Conservation (phyloP, 441 rosid species). For the Erodium texanum region DNA sequence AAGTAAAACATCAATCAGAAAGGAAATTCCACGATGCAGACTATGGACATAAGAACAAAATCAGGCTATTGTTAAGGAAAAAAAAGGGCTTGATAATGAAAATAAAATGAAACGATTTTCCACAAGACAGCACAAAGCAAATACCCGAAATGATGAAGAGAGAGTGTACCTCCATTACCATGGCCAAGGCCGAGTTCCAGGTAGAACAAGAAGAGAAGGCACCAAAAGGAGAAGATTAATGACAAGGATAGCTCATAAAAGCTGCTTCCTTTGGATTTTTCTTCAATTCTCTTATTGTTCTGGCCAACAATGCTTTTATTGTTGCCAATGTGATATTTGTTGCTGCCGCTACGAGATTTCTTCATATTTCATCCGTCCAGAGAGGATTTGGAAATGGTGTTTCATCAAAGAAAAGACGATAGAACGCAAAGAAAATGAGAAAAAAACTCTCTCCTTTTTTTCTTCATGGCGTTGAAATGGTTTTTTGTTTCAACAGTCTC, state of each 20-base stretch:
- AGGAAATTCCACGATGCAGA: not conserved
- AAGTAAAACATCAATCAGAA: too few relatives aligned
- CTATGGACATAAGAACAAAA: not conserved
- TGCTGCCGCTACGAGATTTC: constrained; percentile 27
- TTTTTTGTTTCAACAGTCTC: not conserved
- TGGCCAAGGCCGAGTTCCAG: constrained; percentile 56
- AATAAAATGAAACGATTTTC: not conserved
- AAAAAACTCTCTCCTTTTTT: not conserved
- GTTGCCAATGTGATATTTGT: constrained; percentile 23
- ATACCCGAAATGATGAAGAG: not conserved
- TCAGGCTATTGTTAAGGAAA: not conserved
- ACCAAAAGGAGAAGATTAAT: constrained; percentile 63
- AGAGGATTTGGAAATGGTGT: not conserved
- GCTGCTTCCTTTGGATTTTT: constrained; percentile 21
- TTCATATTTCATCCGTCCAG: constrained; percentile 30
- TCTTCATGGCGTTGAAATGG: not conserved
- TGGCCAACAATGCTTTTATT: not conserved
- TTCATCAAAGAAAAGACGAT: not conserved
- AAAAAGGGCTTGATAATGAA: constrained; percentile 17
- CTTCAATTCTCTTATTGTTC: not conserved
- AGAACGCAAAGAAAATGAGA: not conserved
- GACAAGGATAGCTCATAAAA: constrained; percentile 67
- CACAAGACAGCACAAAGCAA: not conserved
- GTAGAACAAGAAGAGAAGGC: constrained; percentile 50
- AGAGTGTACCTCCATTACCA: constrained; percentile 45